phyloP scores from a whole-genome alignment of 176 grass and related monocot genomes.

The Aegilops longissima region DNA sequence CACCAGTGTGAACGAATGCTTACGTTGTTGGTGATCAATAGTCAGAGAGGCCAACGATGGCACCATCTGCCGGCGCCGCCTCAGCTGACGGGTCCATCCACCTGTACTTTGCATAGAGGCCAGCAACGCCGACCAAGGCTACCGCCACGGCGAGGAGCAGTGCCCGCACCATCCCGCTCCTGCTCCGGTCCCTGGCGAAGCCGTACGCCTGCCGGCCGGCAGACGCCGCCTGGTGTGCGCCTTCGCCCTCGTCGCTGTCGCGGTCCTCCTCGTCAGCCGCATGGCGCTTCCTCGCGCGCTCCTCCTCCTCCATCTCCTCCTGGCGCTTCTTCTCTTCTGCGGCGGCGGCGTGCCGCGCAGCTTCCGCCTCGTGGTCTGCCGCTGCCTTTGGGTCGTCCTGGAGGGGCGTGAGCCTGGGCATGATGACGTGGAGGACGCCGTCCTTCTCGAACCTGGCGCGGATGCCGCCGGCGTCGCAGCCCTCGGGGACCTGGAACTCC shows the following conservation, averaged over 20 bases:
- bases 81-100: conserved; percentile 17
- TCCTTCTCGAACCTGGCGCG: conserved; percentile 30
- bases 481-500: conserved; percentile 34
- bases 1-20: not conserved
- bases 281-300: not conserved
- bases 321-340: not conserved
- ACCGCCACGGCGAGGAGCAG: conserved; percentile 15
- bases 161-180: not conserved
- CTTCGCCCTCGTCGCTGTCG: not conserved
- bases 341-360: not conserved
- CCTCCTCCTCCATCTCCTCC: not conserved
- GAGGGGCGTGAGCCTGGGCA: conserved; percentile 26
- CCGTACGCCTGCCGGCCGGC: not conserved
- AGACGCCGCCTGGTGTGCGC: not conserved
- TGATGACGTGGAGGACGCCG: conserved; percentile 30
- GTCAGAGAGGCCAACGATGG: not conserved
- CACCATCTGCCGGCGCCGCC: not conserved
- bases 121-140: conserved; percentile 22
- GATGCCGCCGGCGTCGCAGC: conserved; percentile 18
- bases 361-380: not conserved
- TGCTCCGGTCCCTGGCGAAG: not conserved
- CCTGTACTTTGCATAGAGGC: conserved; percentile 26
- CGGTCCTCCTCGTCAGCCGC: not conserved
- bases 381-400: not conserved
- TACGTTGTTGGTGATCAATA: not conserved